Base-by-base conservation (phyloP, 257 asterid genomes). In the Solanum lycopersicoides region DNA sequence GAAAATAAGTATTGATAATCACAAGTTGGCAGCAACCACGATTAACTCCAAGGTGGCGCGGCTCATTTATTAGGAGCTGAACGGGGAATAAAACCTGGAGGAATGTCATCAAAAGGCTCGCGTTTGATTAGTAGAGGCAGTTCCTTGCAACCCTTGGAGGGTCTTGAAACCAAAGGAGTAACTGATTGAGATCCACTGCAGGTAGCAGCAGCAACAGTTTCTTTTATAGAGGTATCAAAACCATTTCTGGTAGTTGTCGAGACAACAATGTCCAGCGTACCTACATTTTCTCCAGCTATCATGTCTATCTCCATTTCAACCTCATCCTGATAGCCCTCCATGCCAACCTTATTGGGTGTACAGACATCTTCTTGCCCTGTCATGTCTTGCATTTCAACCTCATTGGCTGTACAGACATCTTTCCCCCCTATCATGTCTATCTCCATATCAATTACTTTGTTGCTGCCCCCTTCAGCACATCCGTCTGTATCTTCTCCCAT, bases 381-480 rank as follows among this genome's bases (percentile, higher is more conserved):
- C 94, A 92, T 93, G 91, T 93, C 95, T 11, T 91, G 96, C 94
- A 91, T 94, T 90, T 93, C 97, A 41, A 82, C 72, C 84, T 47
- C 47, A 74, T 94, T 94, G 20, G 65, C 2, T 83, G 60, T 87
- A 73, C 95, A 95, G 5, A 91, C 89, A n/a, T 42, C 28, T 28
- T 73, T 30, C 18, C 94, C 93, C 25, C 93, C 95, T 1, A 89
- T 83, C 95, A 92, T 93, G 91, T 94, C 95, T 13, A 94, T 89
- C 0, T 92, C 97, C 95, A 92, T 94, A 91, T 94, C 98, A 39
- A 76, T 87, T 28, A 42, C 91, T 65, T 86, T 83, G 9, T 16
- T 11, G 47, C 44, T 86, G 44, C 45, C 84, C 75, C 28, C 87
- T 87, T 86, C 86, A 11, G 45, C 65, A n/a, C 60, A 56, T 30